phyloP scores from a whole-genome alignment of 129 eudicot species.

The Centella asiatica region DNA sequence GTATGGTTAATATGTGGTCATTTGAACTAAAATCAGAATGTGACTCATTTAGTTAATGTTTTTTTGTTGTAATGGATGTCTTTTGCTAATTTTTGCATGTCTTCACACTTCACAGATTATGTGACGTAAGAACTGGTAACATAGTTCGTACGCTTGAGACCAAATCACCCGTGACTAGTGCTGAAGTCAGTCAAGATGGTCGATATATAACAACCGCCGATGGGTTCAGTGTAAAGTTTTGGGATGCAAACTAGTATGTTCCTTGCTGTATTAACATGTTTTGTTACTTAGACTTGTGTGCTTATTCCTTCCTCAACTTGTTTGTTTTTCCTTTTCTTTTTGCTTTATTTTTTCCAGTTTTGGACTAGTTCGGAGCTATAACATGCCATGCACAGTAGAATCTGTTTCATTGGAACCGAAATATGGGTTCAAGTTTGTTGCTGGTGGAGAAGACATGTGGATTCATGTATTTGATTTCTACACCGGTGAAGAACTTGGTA shows the following conservation, averaged over 20 bases:
- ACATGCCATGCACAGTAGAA: conserved; percentile 70
- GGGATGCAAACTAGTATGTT: conserved; percentile 66
- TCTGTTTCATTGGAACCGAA: conserved; percentile 83
- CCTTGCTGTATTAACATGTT: neutral
- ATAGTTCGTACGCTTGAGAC: conserved; percentile 50
- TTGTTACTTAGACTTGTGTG: neutral
- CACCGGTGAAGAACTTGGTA: conserved; percentile 80
- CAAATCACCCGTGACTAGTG: conserved; percentile 55
- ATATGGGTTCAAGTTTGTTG: conserved; percentile 60
- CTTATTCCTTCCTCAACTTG: neutral
- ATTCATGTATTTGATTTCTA: conserved; percentile 65
- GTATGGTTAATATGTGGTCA: too few relatives aligned
- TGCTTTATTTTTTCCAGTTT: conserved; percentile 25
- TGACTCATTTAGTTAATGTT: too few relatives aligned
- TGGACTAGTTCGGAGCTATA: conserved; percentile 71
- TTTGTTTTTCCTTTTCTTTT: too few relatives aligned
- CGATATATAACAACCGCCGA: conserved; percentile 66
- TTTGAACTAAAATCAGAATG: too few relatives aligned
- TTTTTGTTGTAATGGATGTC: too few relatives aligned
- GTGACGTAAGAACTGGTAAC: conserved; percentile 55
- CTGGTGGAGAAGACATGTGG: conserved; percentile 93
- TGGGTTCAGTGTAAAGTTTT: conserved; percentile 58
- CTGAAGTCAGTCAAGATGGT: conserved; percentile 69
- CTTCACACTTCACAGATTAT: conserved; percentile 22
- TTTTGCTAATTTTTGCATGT: neutral